Conservation (phyloP, 257 asterid species). For the Fraxinus quadrangulata region DNA sequence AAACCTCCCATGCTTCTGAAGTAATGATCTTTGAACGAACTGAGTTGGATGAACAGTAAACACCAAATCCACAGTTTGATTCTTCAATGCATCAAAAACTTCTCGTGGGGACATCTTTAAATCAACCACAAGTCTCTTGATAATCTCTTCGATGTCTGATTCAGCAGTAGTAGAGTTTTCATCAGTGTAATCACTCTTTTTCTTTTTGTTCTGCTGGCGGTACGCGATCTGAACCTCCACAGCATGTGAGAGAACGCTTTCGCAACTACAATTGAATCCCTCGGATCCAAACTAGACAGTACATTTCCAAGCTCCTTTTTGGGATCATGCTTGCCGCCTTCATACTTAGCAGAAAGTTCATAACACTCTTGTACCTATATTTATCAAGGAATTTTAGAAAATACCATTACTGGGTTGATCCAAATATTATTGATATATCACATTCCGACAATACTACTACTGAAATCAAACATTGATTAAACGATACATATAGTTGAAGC, state of each 20-base stretch:
- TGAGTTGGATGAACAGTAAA: conserved; percentile 55
- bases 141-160: conserved; percentile 50
- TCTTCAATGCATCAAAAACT: conserved; percentile 50
- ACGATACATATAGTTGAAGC: neutral
- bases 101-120: conserved; percentile 47
- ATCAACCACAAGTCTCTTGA: conserved; percentile 46
- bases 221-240: too few relatives aligned
- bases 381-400: neutral
- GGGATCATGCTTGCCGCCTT: conserved; percentile 31
- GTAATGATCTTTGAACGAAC: conserved; percentile 47
- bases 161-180: conserved; percentile 46
- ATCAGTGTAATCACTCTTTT: conserved; percentile 27
- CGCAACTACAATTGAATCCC: too few relatives aligned
- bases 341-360: conserved; percentile 51
- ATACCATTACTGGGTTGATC: neutral
- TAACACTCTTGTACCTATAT: conserved; percentile 50
- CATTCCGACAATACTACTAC: too few relatives aligned
- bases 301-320: conserved; percentile 7
- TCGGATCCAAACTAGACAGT: too few relatives aligned
- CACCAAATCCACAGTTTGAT: conserved; percentile 54
- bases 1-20: conserved; percentile 54
- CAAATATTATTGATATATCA: neutral
- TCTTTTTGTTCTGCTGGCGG: too few relatives aligned
- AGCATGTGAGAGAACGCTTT: too few relatives aligned
- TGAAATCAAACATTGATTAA: neutral